Base-by-base conservation (phyloP, 2,329 filamentous ascomycete genomes). In the Colletotrichum sansevieriae region DNA sequence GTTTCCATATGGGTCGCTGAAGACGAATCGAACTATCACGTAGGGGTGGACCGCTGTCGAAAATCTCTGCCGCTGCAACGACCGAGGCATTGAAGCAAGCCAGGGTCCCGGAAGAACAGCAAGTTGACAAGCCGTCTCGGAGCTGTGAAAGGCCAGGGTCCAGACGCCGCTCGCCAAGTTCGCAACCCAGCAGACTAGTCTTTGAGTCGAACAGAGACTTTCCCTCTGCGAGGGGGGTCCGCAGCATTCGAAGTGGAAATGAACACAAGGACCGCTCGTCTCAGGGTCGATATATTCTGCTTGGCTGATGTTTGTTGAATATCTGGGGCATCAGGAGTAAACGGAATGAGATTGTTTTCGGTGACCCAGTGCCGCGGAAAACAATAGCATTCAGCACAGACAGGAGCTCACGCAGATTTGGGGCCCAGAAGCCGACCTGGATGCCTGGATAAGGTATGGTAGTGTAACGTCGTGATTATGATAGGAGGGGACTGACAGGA, bases 111-210 rank as follows among this genome's bases (percentile, higher is more conserved):
- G 41, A 39, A 18, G 35, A 15, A 57, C 43, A 51, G 33, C 25
- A 60, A 35, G n/a, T 68, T 65, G 61, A 43, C 55, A 55, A 33
- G 54, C 57, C 54, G 51, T 39, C 22, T 46, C 13, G 10, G 55
- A 20, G 15, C 46, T 22, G 33, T 25, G 47, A 41, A 41, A 54
- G n/a, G 65, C 41, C 55, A 33, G 55, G 61, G 61, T 37, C 55
- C 35, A 65, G 65, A 59, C 52, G 61, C 33, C 55, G n/a, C 25
- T 46, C 60, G 62, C 46, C 47, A 60, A 65, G 47, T 51, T 47
- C 35, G 47, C 13, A 68, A 60, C 65, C 54, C 62, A 55, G 61
- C 55, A 68, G 65, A 68, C 55, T 55, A 62, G 62, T 65, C 65
- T 44, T 43, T 47, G 65, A 33, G 65, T 68, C 29, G 15, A 55